Evolutionary conservation across 805 yeast species (phyloP), one percentile per base, ranked within the genome.

Genomic region (Novakomyces olei): DNA sequence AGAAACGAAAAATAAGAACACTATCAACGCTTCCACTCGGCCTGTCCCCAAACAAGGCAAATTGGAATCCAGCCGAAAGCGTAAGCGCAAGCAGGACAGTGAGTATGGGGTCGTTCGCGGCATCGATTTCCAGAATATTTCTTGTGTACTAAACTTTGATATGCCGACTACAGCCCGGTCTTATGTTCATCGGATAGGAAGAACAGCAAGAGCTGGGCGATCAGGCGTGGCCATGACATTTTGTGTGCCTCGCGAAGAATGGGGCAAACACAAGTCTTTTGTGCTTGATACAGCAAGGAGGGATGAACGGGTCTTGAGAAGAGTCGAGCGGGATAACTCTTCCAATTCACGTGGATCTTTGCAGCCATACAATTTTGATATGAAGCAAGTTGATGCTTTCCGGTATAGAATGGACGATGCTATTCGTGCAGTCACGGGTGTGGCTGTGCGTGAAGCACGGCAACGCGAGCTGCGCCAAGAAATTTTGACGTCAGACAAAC

Each of bases 141-240:
- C 95, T 5, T 88, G 96, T 57, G 98, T 88, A 5, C 59, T 88
- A 41, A 88, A 88, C 54, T 88, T 88, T 51, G 98, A 88, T 50
- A 59, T 88, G 44, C 98, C 98, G 26, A 66, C 78, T 3, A 71
- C 91, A 6, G 72, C 95, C 4, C 76, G 74, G 48, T 69, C 92
- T 2, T 88, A 88, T 49, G 72, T 80, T 19, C 98, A 88, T 53
- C 67, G 98, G 49, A 68, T 88, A 24, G 98, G 98, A 33, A 71
- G 98, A 59, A 88, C 98, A 4, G 98, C 98, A 4, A 71, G 98
- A 55, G 96, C 93, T 5, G 93, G 94, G 34, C 81, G 79, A 49
- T 64, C 88, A 1, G 98, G 98, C 37, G 83, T 80, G 67, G 77
- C 96, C 0, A 62, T 88, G 35, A 81, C 95, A 12, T 88, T 85